phyloP scores from a whole-genome alignment of 1,139 yeast genomes.

The Blastobotrys raffinosifermentans region DNA sequence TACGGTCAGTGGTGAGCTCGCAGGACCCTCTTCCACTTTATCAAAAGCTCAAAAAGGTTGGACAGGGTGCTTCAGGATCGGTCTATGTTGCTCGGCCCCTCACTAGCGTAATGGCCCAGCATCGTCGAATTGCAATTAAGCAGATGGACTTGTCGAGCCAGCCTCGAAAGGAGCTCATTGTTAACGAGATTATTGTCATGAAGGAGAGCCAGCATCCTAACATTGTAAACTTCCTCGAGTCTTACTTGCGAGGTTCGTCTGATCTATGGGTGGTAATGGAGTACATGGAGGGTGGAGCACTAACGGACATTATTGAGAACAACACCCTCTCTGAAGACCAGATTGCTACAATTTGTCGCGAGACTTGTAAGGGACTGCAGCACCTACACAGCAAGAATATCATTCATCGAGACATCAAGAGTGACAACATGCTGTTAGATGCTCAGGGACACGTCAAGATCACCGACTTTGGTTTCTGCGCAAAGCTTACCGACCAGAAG shows the following conservation, averaged over 20 bases:
- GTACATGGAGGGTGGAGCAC: conserved; percentile 85
- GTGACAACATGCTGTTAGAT: conserved; percentile 87
- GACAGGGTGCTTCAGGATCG: conserved; percentile 99
- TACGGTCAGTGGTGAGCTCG: conserved; percentile 75
- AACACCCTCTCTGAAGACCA: conserved; percentile 73
- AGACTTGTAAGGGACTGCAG: conserved; percentile 86
- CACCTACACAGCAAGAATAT: conserved; percentile 87
- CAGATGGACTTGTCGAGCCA: conserved; percentile 92
- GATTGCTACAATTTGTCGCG: conserved; percentile 85
- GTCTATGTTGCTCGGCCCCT: conserved; percentile 82
- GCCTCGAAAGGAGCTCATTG: conserved; percentile 92
- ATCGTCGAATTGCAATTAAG: conserved; percentile 64
- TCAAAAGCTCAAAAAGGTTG: conserved; percentile 87
- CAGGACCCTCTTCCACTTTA: conserved; percentile 82
- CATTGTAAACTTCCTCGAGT: conserved; percentile 86
- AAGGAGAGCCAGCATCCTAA: conserved; percentile 85
- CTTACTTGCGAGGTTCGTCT: conserved; percentile 51
- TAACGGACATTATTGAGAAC: conserved; percentile 85
- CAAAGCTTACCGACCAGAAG: conserved; percentile 87
- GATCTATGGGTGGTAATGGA: conserved; percentile 94
- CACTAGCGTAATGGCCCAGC: conserved; percentile 27
- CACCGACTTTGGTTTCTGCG: conserved; percentile 98
- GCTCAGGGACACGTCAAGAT: conserved; percentile 86
- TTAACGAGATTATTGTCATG: conserved; percentile 91
- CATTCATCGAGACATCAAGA: conserved; percentile 92